Base-by-base conservation (phyloP, 1,139 yeast genomes). In the Kodamaea ohmeri region DNA sequence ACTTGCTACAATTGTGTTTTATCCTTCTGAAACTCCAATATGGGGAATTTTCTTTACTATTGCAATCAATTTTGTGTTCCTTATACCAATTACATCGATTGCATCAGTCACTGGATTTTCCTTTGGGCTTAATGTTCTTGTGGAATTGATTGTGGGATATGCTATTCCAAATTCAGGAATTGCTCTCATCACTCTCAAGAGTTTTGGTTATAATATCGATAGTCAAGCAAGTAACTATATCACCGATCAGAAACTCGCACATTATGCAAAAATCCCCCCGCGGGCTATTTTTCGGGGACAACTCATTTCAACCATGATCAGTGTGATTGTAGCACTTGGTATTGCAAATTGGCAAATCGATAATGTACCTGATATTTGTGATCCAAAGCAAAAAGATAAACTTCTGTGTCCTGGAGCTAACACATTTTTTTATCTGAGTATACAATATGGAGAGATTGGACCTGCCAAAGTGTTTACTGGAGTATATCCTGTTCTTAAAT, bases 381-480 rank as follows among this genome's bases (percentile, higher is more conserved):
- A 61, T 6, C 57, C 65, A 15, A 48, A 54, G 25, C 78, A 76
- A 42, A 42, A 55, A 18, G 59, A 68, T 28, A 60, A 62, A 16
- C 73, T 75, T 50, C 65, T 73, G 3, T 78, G 84, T 53, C 78
- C 77, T 20, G 65, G 60, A 35, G 70, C 71, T 19, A 62, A 60
- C 34, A 70, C 78, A 1, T 74, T 61, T 53, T 79, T 65, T 58
- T 60, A 73, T 30, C 68, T 80, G n/a, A 70, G 80, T 7, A 73
- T 78, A 12, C 59, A 76, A 17, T 78, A 80, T 77, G 86, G 87
- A 44, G 76, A 76, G 35, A 78, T 83, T 49, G 88, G 87, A 18
- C 89, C 89, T 17, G 52, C 53, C 14, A 67, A 75, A 37, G 73
- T 79, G 17, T 78, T 80, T 49, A 56, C 62, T 42, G 71, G 69